A percentile compares a stretch with the other conserved stretches of the same genome.
These are phyloP conservation scores for Cymodocea nodosa DNA, from an alignment of 116 monocot genomes.

Conservation along the genomic window DNA sequence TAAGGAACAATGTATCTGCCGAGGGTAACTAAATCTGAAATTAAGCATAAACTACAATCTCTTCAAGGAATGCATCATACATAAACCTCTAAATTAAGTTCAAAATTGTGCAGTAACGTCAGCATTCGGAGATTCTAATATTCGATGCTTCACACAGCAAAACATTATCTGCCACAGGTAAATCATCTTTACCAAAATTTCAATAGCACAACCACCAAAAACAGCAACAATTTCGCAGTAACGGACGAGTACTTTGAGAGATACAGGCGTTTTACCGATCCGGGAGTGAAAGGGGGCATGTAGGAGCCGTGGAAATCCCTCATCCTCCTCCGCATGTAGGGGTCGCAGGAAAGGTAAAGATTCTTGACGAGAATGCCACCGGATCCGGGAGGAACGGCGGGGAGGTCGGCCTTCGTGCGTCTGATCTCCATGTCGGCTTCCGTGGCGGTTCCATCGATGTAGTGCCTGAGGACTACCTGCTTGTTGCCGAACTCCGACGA, in stretches of 20 bases:
- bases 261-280: conserved; percentile 19
- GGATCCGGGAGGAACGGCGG: conserved; percentile 29
- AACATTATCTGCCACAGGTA: no score
- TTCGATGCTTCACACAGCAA: no score
- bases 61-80: no score
- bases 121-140: no score
- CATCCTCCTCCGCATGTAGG: conserved; percentile 75
- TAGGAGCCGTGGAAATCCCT: conserved; percentile 37
- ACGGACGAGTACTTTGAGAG: neutral
- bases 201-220: no score
- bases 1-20: no score
- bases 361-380: conserved; percentile 53
- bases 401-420: conserved; percentile 2
- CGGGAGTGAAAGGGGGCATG: conserved; percentile 50
- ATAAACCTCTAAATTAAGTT: no score
- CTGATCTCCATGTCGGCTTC: conserved; percentile 62
- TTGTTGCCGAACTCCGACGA: conserved; percentile 22
- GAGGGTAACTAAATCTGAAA: no score
- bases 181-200: no score
- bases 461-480: conserved; percentile 50
- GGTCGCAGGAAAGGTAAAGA: conserved; percentile 80
- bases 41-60: neutral
- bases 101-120: no score
- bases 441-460: conserved; percentile 31
- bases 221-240: no score